These are phyloP conservation scores for Cytidiella melzeri DNA, from an alignment of 768 basidiomycete genomes.

Conservation along the genomic window DNA sequence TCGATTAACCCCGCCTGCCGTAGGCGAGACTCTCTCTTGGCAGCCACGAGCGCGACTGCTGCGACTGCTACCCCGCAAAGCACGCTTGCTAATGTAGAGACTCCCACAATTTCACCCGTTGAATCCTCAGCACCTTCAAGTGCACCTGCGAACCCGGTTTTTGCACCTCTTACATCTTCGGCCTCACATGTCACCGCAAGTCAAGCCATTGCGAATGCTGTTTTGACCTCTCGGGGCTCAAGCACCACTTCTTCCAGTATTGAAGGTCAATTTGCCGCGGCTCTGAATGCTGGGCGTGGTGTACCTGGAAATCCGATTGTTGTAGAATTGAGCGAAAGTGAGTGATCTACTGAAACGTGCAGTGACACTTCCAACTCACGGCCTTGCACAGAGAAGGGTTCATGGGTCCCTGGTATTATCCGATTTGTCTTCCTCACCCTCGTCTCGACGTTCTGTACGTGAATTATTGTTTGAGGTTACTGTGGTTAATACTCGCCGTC, in stretches of 20 bases:
- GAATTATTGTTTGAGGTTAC: background rate
- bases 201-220: slow-evolving; percentile 36
- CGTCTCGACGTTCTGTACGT: slow-evolving; percentile 64
- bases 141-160: slow-evolving; percentile 5
- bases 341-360: slow-evolving; percentile 60
- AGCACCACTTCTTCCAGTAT: background rate
- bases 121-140: background rate
- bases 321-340: slow-evolving; percentile 79
- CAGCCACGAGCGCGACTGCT: slow-evolving; percentile 5
- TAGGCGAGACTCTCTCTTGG: slow-evolving; percentile 59
- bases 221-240: slow-evolving; percentile 22
- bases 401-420: slow-evolving; percentile 56
- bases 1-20: slow-evolving; percentile 63
- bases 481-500: slow-evolving; percentile 1
- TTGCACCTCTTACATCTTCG: slow-evolving; percentile 1
- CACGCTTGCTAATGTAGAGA: background rate
- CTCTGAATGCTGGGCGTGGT: slow-evolving; percentile 37
- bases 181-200: slow-evolving; percentile 12
- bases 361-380: slow-evolving; percentile 56
- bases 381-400: slow-evolving; percentile 63
- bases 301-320: slow-evolving; percentile 58
- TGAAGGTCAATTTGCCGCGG: slow-evolving; percentile 37
- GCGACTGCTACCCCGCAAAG: background rate
- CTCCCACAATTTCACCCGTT: too few species aligned
- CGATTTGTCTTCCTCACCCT: slow-evolving; percentile 53